These are phyloP conservation scores for Lithohypha guttulata DNA, from an alignment of 2,329 filamentous ascomycete genomes.

Conservation along the genomic window DNA sequence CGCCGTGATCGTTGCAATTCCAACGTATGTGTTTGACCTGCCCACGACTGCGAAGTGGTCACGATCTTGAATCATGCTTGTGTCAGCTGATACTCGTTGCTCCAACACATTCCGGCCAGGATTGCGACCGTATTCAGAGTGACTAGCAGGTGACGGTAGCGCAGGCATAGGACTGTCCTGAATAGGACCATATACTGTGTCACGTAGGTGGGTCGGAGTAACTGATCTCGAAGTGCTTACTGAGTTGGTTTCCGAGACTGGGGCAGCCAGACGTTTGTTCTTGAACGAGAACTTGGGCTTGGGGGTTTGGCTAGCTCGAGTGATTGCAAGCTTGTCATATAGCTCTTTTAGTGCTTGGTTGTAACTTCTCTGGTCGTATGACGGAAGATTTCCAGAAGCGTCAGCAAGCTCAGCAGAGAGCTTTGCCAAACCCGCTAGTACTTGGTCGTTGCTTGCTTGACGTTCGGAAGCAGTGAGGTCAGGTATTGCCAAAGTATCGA, in stretches of 20 bases:
- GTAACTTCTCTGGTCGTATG: constrained; percentile 83
- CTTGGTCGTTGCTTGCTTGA: constrained; percentile 68
- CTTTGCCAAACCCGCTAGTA: constrained; percentile 66
- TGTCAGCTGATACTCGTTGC: neutral
- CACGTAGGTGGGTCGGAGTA: constrained; percentile 13
- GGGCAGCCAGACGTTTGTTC: constrained; percentile 39
- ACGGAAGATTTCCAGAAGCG: constrained; percentile 67
- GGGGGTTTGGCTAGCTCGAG: constrained; percentile 56
- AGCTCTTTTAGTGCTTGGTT: constrained; percentile 72
- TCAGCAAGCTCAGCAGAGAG: constrained; percentile 79
- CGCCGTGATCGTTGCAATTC: constrained; percentile 27
- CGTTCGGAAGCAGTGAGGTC: constrained; percentile 61
- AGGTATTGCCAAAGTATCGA: constrained; percentile 54
- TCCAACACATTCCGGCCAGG: neutral
- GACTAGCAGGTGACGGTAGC: neutral
- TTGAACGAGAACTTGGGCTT: constrained; percentile 80
- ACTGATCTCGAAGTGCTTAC: constrained; percentile 4
- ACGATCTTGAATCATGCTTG: neutral
- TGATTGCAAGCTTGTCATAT: constrained; percentile 64
- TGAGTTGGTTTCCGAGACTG: constrained; percentile 25
- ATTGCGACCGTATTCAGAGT: neutral
- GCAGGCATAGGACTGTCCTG: neutral
- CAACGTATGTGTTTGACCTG: neutral
- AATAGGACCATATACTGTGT: constrained; percentile 1
- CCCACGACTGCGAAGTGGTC: neutral